These are phyloP conservation scores for Tanozyma kutaoensis DNA, from an alignment of 805 yeast species.

Conservation along the genomic window DNA sequence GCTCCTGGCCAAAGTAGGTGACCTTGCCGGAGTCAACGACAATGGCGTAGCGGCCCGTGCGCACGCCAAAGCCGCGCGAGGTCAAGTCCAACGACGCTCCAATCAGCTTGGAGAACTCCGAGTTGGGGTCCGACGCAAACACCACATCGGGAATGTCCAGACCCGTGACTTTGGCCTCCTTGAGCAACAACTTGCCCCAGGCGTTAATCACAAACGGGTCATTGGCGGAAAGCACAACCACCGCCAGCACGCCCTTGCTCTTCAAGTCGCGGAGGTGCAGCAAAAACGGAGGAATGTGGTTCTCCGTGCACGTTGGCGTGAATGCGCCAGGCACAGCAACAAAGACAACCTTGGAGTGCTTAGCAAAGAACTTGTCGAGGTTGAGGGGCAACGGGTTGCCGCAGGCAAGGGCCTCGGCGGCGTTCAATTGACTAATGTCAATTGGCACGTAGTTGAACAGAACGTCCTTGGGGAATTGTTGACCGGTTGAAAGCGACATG, in stretches of 20 bases:
- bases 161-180: constrained; percentile 7
- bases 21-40: constrained; percentile 30
- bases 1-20: constrained; percentile 22
- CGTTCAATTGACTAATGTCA: constrained; percentile 11
- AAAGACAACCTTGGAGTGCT: constrained; percentile 14
- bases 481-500: constrained; percentile 13
- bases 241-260: constrained; percentile 14
- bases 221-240: constrained; percentile 25
- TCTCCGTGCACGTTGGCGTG: constrained; percentile 32
- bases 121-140: constrained; percentile 28
- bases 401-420: constrained; percentile 18
- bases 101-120: constrained; percentile 15
- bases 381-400: constrained; percentile 19
- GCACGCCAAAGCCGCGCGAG: constrained; percentile 21
- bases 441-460: constrained; percentile 26
- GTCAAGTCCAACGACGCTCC: constrained; percentile 21
- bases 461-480: constrained; percentile 18
- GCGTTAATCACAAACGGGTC: constrained; percentile 31
- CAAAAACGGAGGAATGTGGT: constrained; percentile 28
- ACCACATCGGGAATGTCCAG: constrained; percentile 11
- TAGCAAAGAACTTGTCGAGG: constrained; percentile 16
- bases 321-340: constrained; percentile 31
- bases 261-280: constrained; percentile 14
- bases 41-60: constrained; percentile 28
- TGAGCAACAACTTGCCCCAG: constrained; percentile 28